These are phyloP conservation scores for Pseudopithomyces chartarum DNA, from an alignment of 2,329 filamentous ascomycete species.

Conservation along the genomic window DNA sequence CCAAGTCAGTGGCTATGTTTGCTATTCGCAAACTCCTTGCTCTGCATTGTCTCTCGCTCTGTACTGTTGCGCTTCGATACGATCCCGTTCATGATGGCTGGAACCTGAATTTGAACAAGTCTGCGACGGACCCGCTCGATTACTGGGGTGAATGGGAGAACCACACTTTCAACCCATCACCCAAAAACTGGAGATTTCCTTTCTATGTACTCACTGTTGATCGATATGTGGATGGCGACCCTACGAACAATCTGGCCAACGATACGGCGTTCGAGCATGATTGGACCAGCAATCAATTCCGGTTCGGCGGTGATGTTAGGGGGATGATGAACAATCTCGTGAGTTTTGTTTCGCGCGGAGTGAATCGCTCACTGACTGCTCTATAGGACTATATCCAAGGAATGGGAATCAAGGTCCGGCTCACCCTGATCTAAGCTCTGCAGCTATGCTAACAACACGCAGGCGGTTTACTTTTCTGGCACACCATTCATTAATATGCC, in stretches of 20 bases:
- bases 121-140: constrained; percentile 60
- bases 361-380: background rate
- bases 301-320: constrained; percentile 65
- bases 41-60: constrained; percentile 19
- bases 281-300: constrained; percentile 63
- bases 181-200: constrained; percentile 67
- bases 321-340: constrained; percentile 62
- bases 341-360: background rate
- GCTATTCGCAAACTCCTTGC: constrained; percentile 14
- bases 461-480: constrained; percentile 68
- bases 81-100: constrained; percentile 57
- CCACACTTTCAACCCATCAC: constrained; percentile 60
- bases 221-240: constrained; percentile 68
- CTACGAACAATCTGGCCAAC: constrained; percentile 67
- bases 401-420: constrained; percentile 63
- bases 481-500: constrained; percentile 67
- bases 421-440: constrained; percentile 10
- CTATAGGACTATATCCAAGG: constrained; percentile 64
- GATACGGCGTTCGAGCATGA: constrained; percentile 66
- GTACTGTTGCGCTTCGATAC: constrained; percentile 44
- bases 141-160: constrained; percentile 63
- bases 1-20: constrained; percentile 19
- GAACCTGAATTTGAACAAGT: constrained; percentile 66
- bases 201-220: constrained; percentile 70
- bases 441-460: constrained; percentile 8